Conservation (phyloP, 2,329 filamentous ascomycete species). For the Sporothrix schenckii region DNA sequence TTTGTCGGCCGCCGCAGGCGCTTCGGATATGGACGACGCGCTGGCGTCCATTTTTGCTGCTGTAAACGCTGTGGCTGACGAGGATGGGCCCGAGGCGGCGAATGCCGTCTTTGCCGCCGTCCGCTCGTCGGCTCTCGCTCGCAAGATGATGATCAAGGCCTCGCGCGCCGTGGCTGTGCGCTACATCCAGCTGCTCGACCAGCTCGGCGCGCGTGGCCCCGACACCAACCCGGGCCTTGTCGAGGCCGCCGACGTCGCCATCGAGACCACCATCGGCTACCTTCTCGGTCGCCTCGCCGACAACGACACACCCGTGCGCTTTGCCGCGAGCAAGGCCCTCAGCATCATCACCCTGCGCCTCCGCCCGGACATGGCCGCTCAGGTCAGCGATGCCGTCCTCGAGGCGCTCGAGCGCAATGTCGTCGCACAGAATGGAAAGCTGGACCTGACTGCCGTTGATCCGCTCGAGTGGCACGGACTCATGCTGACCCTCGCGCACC, state of each 20-base stretch:
- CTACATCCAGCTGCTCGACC: constrained; percentile 60
- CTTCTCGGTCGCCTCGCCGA: constrained; percentile 79
- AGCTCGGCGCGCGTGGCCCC: constrained; percentile 44
- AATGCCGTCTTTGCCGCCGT: constrained; percentile 56
- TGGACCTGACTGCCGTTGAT: constrained; percentile 75
- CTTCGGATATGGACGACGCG: constrained; percentile 71
- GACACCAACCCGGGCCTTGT: constrained; percentile 47
- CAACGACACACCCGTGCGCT: constrained; percentile 85
- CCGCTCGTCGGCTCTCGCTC: constrained; percentile 73
- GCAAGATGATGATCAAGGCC: constrained; percentile 85
- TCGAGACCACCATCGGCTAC: constrained; percentile 82
- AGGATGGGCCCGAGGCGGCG: constrained; percentile 37
- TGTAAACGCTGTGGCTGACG: constrained; percentile 61
- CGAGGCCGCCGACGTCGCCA: constrained; percentile 64
- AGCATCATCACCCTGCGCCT: constrained; percentile 84
- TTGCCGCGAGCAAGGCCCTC: constrained; percentile 89
- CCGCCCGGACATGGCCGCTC: constrained; percentile 75
- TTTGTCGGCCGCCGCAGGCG: constrained; percentile 68
- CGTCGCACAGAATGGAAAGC: constrained; percentile 45
- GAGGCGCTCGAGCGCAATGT: constrained; percentile 66
- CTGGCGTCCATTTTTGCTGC: constrained; percentile 67
- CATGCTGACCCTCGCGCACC: constrained; percentile 81
- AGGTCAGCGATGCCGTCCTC: constrained; percentile 85
- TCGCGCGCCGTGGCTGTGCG: constrained; percentile 69
- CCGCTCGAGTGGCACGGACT: constrained; percentile 89